These are phyloP conservation scores for Oehlia diaphana DNA, from an alignment of 192 early-diverging fungal species.

Conservation along the genomic window DNA sequence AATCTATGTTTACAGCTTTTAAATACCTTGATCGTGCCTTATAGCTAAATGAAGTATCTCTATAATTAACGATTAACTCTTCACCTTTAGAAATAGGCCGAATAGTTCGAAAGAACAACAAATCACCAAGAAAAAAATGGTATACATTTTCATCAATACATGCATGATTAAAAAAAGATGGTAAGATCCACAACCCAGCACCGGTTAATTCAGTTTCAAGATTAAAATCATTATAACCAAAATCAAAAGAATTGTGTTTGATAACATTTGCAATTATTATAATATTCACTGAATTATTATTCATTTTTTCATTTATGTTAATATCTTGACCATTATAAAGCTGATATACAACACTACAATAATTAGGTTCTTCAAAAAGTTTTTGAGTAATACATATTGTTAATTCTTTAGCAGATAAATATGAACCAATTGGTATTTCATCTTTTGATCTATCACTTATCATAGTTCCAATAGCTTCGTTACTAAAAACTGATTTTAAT, in stretches of 20 bases:
- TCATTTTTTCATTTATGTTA: too few relatives aligned
- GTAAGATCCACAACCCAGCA: neutral
- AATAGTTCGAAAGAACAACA: neutral
- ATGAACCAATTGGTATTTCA: neutral
- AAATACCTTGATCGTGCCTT: neutral
- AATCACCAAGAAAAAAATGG: neutral
- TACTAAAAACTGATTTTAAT: neutral
- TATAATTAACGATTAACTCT: neutral
- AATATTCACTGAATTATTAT: neutral
- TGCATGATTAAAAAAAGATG: constrained; percentile 20
- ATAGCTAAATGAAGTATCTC: neutral
- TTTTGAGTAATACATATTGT: neutral
- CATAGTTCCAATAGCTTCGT: neutral
- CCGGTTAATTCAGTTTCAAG: neutral
- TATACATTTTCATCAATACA: constrained; percentile 8
- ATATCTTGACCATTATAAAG: neutral
- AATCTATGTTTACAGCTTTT: neutral
- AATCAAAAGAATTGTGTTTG: neutral
- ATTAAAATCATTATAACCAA: neutral
- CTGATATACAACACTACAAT: neutral
- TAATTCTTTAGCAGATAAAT: neutral
- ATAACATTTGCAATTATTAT: neutral
- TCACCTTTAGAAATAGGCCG: neutral
- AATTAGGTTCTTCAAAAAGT: neutral
- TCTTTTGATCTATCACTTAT: neutral